Base-by-base conservation (phyloP, 129 eudicot genomes). In the Ambrosia artemisiifolia region DNA sequence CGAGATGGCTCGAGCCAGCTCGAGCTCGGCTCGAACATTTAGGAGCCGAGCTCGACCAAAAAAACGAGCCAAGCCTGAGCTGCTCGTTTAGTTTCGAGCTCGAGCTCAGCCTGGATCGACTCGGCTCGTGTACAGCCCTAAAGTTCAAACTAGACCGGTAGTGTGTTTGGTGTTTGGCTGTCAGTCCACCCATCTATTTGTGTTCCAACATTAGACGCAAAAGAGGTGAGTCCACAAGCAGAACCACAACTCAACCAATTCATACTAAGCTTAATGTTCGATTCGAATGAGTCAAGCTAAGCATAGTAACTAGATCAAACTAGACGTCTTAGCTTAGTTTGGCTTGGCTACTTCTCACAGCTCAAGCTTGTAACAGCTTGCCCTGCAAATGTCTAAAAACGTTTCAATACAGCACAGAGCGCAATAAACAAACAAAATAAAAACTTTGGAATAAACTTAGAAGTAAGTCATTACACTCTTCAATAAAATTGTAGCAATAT, bases 401-500 rank as follows among this genome's bases (percentile, higher is more conserved):
- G 11, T 17, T n/a, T 6, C 3, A 50, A 0, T n/a, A 50, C 20
- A 50, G n/a, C n/a, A 16, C 56, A 50, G 13, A 24, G 3, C 35
- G 1, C 8, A 6, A 1, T 11, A 34, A 20, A 67, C 28, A 43
- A 10, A 30, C 30, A 44, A 2, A n/a, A n/a, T 18, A 59, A 69
- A 2, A 9, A 38, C 47, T 60, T 28, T 63, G 55, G 62, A 63
- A 63, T 71, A 70, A 70, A 34, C 82, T 3, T 62, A 24, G n/a
- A 70, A 62, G 20, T 64, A 69, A n/a, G 59, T 63, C 76, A 63
- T 70, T 78, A 78, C 82, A 78, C 77, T 78, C 64, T 38, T 51
- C 67, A 63, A 70, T 70, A 63, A 71, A 78, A 40, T 70, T 28
- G 71, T 78, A 78, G 76, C 81, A 62, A 62, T 71, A 77, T 69